These are phyloP conservation scores for Ambrosia hybrid DNA, from an alignment of 140 eudicot species.

Conservation along the genomic window DNA sequence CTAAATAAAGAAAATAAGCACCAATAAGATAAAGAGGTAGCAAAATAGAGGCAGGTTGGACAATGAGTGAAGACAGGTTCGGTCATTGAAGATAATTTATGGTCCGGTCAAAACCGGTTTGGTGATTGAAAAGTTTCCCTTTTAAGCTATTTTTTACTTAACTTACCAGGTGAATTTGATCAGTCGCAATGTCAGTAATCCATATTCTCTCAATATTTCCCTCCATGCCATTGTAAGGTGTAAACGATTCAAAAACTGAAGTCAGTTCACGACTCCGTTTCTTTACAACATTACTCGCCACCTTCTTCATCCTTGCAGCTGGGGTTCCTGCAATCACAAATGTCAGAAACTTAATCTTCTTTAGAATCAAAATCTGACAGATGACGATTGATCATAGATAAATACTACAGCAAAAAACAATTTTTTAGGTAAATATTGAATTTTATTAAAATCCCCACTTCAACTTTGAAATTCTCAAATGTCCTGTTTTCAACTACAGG, in stretches of 20 bases:
- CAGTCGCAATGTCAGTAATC: slow-evolving; percentile 94
- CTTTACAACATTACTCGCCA: slow-evolving; percentile 81
- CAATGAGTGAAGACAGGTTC: background rate
- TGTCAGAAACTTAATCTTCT: slow-evolving; percentile 14
- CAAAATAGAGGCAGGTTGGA: background rate
- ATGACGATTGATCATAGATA: slow-evolving; percentile 2
- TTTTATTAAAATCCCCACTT: too few species aligned
- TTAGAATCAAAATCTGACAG: slow-evolving; percentile 3
- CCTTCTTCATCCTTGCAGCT: slow-evolving; percentile 99
- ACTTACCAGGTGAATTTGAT: slow-evolving; percentile 80
- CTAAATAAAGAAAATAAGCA: slow-evolving; percentile 39
- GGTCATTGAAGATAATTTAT: background rate
- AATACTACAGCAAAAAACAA: too few species aligned
- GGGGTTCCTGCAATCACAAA: slow-evolving; percentile 69
- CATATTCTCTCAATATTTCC: slow-evolving; percentile 82
- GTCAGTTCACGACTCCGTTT: slow-evolving; percentile 94
- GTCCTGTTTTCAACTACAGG: slow-evolving; percentile 13
- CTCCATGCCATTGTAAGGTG: slow-evolving; percentile 90
- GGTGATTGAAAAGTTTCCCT: too few species aligned
- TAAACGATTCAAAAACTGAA: slow-evolving; percentile 81
- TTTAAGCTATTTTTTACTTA: too few species aligned
- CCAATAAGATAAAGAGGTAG: slow-evolving; percentile 8
- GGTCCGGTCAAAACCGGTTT: slow-evolving; percentile 1
- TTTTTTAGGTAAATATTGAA: too few species aligned
- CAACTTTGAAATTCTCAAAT: background rate